These are phyloP conservation scores for Chaetomidium leptoderma DNA, from an alignment of 495 filamentous ascomycete genomes.

Conservation along the genomic window DNA sequence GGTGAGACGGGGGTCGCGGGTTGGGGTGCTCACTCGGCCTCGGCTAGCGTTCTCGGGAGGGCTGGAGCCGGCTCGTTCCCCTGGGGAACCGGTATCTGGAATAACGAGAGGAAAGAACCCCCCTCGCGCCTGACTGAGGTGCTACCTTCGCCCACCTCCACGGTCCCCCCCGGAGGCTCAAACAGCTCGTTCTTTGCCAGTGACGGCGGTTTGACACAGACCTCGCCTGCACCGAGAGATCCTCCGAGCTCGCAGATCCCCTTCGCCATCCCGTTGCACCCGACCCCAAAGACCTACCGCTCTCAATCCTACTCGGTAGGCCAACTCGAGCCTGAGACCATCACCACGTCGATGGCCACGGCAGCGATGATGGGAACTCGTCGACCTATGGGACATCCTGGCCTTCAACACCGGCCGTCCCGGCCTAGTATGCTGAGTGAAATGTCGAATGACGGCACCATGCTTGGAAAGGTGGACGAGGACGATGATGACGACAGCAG, in stretches of 20 bases:
- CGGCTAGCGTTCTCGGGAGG: conserved; percentile 50
- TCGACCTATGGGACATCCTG: conserved; percentile 54
- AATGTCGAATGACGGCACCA: conserved; percentile 63
- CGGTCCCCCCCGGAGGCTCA: conserved; percentile 49
- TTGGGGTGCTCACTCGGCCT: conserved; percentile 59
- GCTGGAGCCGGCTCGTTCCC: conserved; percentile 56
- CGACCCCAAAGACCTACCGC: conserved; percentile 85
- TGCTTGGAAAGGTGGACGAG: conserved; percentile 73
- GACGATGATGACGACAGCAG: conserved; percentile 68
- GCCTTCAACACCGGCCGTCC: conserved; percentile 75
- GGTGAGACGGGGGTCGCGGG: conserved; percentile 55
- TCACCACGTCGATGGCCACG: conserved; percentile 41
- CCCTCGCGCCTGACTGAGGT: conserved; percentile 70
- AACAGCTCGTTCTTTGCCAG: conserved; percentile 43
- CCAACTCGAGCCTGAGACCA: conserved; percentile 72
- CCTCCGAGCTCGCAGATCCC: conserved; percentile 63
- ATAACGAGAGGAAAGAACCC: conserved; percentile 69
- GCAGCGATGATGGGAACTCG: conserved; percentile 47
- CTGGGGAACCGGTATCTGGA: conserved; percentile 77
- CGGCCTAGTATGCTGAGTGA: conserved; percentile 82
- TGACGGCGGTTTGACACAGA: conserved; percentile 39
- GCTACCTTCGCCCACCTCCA: conserved; percentile 70
- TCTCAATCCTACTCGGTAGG: conserved; percentile 97
- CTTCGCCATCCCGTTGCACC: conserved; percentile 85
- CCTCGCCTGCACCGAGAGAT: conserved; percentile 44